phyloP scores from a whole-genome alignment of 2,329 filamentous ascomycete genomes.

The Gremmenia infestans region DNA sequence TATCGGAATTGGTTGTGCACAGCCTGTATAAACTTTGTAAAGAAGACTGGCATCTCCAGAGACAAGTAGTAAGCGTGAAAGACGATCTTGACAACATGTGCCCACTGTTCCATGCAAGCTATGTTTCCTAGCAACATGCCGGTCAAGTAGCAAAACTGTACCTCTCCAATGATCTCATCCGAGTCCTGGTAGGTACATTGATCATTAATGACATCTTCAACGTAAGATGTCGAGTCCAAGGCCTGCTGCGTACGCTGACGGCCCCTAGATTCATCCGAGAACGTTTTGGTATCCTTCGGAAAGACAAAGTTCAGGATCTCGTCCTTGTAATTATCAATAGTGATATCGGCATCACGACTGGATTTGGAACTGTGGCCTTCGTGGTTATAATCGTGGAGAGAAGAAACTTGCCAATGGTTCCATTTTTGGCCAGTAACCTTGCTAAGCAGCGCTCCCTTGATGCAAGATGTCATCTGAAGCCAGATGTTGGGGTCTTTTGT shows the following conservation, averaged over 20 bases:
- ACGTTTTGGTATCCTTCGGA: conserved; percentile 38
- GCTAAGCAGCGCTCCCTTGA: conserved; percentile 41
- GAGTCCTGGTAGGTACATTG: conserved; percentile 29
- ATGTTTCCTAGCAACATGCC: conserved; percentile 54
- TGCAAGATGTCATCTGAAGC: conserved; percentile 45
- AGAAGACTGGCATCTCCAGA: conserved; percentile 39
- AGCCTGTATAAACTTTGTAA: conserved; percentile 42
- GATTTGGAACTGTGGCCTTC: background rate
- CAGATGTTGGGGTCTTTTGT: conserved; percentile 39
- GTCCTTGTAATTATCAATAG: conserved; percentile 35
- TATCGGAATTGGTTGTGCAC: conserved; percentile 53
- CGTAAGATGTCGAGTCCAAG: conserved; percentile 44
- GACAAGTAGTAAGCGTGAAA: conserved; percentile 47
- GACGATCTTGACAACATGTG: conserved; percentile 48
- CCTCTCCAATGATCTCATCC: conserved; percentile 50
- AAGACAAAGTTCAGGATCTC: conserved; percentile 47
- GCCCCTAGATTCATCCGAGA: conserved; percentile 34
- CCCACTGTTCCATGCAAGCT: conserved; percentile 59
- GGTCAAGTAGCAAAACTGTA: conserved; percentile 55
- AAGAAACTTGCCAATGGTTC: conserved; percentile 49
- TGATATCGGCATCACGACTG: conserved; percentile 15
- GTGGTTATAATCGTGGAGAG: conserved; percentile 43
- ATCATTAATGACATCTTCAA: conserved; percentile 39
- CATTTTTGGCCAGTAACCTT: conserved; percentile 41
- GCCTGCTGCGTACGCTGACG: conserved; percentile 39